Evolutionary conservation across 2,329 filamentous ascomycete genomes (phyloP).

Genomic region (Clonostachys byssicola): DNA sequence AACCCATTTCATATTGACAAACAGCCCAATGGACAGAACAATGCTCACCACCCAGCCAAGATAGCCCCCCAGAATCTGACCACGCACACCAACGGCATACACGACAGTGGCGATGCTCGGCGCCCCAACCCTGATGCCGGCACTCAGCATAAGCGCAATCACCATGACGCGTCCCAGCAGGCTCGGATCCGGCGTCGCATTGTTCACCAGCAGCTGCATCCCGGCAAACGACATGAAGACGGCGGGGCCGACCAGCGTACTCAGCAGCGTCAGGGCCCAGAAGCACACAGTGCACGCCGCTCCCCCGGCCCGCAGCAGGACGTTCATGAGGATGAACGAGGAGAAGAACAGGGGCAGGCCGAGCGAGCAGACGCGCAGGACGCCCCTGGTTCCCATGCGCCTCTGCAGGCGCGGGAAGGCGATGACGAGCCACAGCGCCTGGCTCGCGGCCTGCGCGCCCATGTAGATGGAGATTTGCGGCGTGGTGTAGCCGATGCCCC

Average conservation of each 20-base stretch:
- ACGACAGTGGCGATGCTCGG: background rate
- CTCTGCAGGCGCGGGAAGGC: background rate
- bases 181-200: background rate
- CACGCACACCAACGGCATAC: background rate
- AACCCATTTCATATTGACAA: no score
- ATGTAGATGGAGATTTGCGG: background rate
- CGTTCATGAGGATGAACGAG: background rate
- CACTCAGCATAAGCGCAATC: background rate
- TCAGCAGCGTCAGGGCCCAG: background rate
- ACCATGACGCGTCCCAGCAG: background rate
- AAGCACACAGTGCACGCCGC: background rate
- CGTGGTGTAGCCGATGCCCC: background rate
- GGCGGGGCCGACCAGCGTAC: background rate
- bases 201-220: background rate
- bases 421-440: background rate
- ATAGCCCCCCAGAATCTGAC: background rate
- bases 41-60: background rate
- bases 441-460: background rate
- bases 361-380: background rate
- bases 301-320: background rate
- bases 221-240: background rate
- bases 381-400: background rate
- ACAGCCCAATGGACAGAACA: no score
- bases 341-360: background rate
- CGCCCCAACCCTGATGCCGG: background rate